Percentiles rank a stretch among this genome's conserved stretches.
Conservation (phyloP, 257 asterid genomes). For the Solanum chilense region DNA sequence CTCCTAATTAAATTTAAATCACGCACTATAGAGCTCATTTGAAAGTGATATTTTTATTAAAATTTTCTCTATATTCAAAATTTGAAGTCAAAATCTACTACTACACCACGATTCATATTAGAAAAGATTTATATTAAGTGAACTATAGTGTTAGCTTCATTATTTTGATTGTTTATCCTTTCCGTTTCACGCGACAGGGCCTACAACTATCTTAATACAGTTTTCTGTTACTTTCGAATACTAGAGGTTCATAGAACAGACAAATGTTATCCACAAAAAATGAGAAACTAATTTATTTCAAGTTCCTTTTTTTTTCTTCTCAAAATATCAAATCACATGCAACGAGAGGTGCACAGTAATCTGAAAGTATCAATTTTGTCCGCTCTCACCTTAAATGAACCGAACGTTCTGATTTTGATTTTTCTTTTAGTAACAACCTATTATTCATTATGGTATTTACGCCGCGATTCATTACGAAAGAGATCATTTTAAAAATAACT, state of each 20-base stretch:
- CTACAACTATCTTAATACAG: neutral
- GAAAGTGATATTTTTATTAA: accelerated
- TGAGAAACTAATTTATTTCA: neutral
- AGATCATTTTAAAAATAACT: neutral
- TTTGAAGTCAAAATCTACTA: no score
- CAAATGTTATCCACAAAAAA: neutral
- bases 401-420: neutral
- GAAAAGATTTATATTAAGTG: neutral
- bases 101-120: no score
- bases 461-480: neutral
- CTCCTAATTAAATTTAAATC: no score
- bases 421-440: neutral
- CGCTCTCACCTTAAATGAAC: neutral
- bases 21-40: accelerated
- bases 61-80: no score
- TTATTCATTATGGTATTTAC: neutral
- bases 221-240: neutral
- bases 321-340: neutral
- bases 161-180: neutral
- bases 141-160: neutral
- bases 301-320: neutral
- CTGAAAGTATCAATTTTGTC: neutral
- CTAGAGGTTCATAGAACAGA: neutral
- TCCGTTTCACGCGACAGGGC: neutral
- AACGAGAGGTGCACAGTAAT: neutral